Evolutionary conservation across 192 early-diverging fungal species (phyloP).

Genomic region (Backusella mclennaniae): DNA sequence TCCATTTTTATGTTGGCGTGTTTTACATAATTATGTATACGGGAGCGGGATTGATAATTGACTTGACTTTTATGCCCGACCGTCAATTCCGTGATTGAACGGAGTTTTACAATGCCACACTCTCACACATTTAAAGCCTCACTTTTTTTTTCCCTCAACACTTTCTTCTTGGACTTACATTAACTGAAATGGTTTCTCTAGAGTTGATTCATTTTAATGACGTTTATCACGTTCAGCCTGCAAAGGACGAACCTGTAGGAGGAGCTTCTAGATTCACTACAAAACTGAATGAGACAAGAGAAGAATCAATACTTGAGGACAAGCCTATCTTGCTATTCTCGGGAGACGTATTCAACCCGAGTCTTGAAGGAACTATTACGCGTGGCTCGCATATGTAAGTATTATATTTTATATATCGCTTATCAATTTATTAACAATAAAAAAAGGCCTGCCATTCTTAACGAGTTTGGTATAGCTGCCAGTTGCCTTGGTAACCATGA

Average conservation of each 20-base stretch:
- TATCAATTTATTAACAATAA: not conserved
- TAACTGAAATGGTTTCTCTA: constrained; percentile 21
- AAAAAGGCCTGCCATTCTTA: constrained; percentile 50
- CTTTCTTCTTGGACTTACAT: constrained; percentile 12
- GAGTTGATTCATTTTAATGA: constrained; percentile 67
- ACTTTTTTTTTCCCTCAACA: constrained; percentile 6
- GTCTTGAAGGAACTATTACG: constrained; percentile 64
- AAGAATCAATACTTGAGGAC: constrained; percentile 18
- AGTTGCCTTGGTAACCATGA: constrained; percentile 73
- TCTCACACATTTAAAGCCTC: not conserved
- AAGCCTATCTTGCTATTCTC: constrained; percentile 55
- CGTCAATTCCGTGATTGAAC: not conserved
- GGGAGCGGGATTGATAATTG: not conserved
- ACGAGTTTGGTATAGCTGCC: constrained; percentile 56
- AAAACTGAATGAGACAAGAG: constrained; percentile 35
- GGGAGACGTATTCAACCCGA: constrained; percentile 68
- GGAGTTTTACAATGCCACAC: not conserved
- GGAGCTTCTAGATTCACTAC: constrained; percentile 63
- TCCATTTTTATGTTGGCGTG: not conserved
- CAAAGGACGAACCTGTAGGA: constrained; percentile 57
- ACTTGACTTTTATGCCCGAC: not conserved
- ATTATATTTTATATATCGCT: not conserved
- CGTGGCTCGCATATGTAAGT: constrained; percentile 61
- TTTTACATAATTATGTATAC: not conserved
- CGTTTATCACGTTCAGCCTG: constrained; percentile 55